A percentile compares a stretch with the other conserved stretches of the same genome.
Conservation (phyloP, 805 yeast genomes). For the Candida nonsorbophila region DNA sequence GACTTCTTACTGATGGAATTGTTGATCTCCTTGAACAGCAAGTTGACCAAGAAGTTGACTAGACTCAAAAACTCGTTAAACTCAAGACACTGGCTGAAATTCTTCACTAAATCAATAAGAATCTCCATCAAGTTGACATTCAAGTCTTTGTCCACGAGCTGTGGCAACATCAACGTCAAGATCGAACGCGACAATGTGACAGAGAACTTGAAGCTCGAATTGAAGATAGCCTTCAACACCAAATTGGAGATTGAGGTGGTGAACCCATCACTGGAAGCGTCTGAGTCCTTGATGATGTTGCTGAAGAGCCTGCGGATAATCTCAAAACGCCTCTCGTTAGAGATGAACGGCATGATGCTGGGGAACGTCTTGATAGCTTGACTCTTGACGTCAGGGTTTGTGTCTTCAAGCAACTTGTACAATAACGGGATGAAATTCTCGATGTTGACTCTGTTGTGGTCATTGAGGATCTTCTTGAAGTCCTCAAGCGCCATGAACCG, state of each 20-base stretch:
- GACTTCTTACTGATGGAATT: slow-evolving; percentile 41
- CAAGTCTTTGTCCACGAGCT: slow-evolving; percentile 25
- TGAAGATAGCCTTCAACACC: slow-evolving; percentile 45
- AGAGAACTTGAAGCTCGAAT: slow-evolving; percentile 18
- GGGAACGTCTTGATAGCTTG: slow-evolving; percentile 60
- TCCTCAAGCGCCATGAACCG: slow-evolving; percentile 85
- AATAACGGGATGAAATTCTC: slow-evolving; percentile 34
- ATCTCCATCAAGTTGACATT: slow-evolving; percentile 59
- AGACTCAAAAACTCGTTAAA: slow-evolving; percentile 25
- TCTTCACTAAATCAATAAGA: slow-evolving; percentile 48
- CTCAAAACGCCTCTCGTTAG: slow-evolving; percentile 21
- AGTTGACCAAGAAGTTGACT: slow-evolving; percentile 23
- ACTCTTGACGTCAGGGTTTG: slow-evolving; percentile 66
- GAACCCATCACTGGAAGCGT: slow-evolving; percentile 16
- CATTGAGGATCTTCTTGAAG: slow-evolving; percentile 41
- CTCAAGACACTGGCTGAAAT: slow-evolving; percentile 40
- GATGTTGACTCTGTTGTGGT: slow-evolving; percentile 20
- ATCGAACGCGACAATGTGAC: slow-evolving; percentile 20
- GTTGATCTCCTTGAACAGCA: slow-evolving; percentile 37
- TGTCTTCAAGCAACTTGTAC: slow-evolving; percentile 48
- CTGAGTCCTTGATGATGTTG: slow-evolving; percentile 12
- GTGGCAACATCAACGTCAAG: slow-evolving; percentile 34
- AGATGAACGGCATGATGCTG: slow-evolving; percentile 30
- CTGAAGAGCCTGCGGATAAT: slow-evolving; percentile 25
- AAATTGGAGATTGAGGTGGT: slow-evolving; percentile 49